Percentiles rank a stretch among this genome's conserved stretches.
Conservation (phyloP, 2,329 filamentous ascomycete species). For the Aspergillus pseudotamarii region DNA sequence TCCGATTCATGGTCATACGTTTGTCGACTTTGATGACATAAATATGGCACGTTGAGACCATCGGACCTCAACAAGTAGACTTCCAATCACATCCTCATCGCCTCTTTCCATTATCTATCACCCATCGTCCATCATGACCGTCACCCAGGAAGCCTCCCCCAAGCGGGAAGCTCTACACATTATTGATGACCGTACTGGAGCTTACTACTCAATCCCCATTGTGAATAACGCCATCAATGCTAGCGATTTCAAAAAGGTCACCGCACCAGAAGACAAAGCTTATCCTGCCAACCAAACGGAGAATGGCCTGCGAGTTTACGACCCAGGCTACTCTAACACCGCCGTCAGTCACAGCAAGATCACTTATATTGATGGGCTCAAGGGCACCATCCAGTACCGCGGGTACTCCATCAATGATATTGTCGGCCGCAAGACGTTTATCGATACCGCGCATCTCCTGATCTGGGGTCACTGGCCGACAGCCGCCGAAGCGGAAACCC, state of each 20-base stretch:
- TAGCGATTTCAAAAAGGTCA: background rate
- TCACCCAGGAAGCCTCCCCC: background rate
- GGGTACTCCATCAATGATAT: conserved; percentile 58
- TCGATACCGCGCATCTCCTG: conserved; percentile 55
- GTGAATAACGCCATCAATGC: conserved; percentile 6
- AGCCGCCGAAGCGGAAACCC: no score
- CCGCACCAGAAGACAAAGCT: background rate
- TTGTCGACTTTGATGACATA: background rate
- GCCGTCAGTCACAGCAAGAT: conserved; percentile 2
- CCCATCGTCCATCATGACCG: background rate
- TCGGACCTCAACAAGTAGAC: background rate
- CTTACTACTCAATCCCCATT: conserved; percentile 4
- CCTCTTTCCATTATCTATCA: background rate
- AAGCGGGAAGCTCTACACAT: background rate
- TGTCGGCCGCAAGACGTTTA: conserved; percentile 51
- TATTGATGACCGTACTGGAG: conserved; percentile 1
- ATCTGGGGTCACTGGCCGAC: conserved; percentile 57
- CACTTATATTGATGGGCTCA: conserved; percentile 6
- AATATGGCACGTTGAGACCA: background rate
- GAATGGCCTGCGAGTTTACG: background rate
- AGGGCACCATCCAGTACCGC: conserved; percentile 45
- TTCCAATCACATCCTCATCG: background rate
- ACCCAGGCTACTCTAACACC: conserved; percentile 4
- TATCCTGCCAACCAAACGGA: background rate
- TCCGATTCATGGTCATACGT: background rate